Conservation (phyloP, 2,329 filamentous ascomycete species). For the Teratosphaeria gauchensis region DNA sequence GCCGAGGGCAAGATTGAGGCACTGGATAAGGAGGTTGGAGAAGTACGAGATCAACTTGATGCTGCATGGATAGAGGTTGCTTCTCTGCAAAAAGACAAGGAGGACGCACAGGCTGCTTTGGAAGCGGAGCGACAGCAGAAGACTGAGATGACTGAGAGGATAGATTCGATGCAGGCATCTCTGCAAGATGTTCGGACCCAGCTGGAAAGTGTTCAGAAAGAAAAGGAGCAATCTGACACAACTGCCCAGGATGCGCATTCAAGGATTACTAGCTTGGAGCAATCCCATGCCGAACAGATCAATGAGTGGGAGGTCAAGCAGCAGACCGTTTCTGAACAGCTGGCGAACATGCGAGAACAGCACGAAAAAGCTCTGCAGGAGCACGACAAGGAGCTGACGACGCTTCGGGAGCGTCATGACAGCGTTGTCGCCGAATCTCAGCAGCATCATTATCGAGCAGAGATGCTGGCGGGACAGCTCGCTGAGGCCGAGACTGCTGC, state of each 20-base stretch:
- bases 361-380: constrained; percentile 5
- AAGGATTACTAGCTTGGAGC: not conserved
- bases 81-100: not conserved
- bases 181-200: constrained; percentile 7
- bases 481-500: constrained; percentile 8
- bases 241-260: not conserved
- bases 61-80: constrained; percentile 1
- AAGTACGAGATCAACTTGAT: constrained; percentile 2
- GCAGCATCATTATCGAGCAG: constrained; percentile 1
- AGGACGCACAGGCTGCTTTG: constrained; percentile 3
- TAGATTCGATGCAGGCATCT: constrained; percentile 6
- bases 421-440: constrained; percentile 7
- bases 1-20: constrained; percentile 9
- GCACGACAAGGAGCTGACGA: constrained; percentile 8
- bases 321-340: not conserved
- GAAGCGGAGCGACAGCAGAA: constrained; percentile 5
- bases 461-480: constrained; percentile 3
- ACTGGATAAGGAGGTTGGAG: constrained; percentile 7
- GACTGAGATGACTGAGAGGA: constrained; percentile 5
- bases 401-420: constrained; percentile 8
- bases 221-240: constrained; percentile 2
- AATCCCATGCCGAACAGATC: not conserved
- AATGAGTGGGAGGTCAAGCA: not conserved
- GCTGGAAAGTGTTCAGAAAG: constrained; percentile 2
- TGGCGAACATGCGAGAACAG: constrained; percentile 1